Percentiles rank a stretch among this genome's conserved stretches.
Evolutionary conservation across 345 rosid species (phyloP).

Genomic region (Geranium rotundifolium): DNA sequence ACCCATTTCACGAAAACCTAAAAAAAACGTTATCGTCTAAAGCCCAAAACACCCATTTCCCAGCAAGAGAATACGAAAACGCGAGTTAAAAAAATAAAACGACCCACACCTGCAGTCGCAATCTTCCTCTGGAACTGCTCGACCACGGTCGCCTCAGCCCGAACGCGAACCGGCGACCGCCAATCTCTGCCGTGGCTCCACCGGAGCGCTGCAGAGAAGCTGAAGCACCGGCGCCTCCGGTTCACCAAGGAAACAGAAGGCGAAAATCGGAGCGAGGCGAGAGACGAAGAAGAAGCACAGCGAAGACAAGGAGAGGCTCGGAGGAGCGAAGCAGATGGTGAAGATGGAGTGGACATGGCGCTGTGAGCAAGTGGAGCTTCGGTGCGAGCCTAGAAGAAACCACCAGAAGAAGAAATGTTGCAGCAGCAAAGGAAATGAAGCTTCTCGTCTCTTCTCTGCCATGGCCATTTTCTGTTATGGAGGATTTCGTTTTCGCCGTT

Average conservation of each 20-base stretch:
- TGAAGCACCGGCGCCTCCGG: slow-evolving; percentile 31
- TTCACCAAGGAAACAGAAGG: background rate
- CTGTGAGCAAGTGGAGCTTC: background rate
- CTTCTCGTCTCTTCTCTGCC: background rate
- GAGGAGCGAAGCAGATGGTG: background rate
- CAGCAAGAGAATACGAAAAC: background rate
- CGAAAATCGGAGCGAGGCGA: background rate
- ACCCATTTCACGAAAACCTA: background rate
- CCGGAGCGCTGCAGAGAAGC: slow-evolving; percentile 28
- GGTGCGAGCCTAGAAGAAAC: background rate
- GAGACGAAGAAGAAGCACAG: background rate
- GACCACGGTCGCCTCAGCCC: slow-evolving; percentile 49
- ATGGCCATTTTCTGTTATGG: background rate
- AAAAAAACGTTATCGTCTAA: background rate
- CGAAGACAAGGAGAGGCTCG: background rate
- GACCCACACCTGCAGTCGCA: slow-evolving; percentile 39
- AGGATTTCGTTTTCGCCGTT: background rate
- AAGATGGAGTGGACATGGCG: background rate
- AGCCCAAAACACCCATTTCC: background rate
- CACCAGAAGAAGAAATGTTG: background rate
- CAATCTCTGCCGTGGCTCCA: slow-evolving; percentile 77
- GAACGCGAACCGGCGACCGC: slow-evolving; percentile 43
- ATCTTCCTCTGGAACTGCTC: slow-evolving; percentile 44
- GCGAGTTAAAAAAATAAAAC: background rate
- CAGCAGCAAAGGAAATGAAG: background rate